Percentiles rank a stretch among this genome's conserved stretches.
Evolutionary conservation across 257 asterid genomes (phyloP).

Genomic region (Salvia hispanica): DNA sequence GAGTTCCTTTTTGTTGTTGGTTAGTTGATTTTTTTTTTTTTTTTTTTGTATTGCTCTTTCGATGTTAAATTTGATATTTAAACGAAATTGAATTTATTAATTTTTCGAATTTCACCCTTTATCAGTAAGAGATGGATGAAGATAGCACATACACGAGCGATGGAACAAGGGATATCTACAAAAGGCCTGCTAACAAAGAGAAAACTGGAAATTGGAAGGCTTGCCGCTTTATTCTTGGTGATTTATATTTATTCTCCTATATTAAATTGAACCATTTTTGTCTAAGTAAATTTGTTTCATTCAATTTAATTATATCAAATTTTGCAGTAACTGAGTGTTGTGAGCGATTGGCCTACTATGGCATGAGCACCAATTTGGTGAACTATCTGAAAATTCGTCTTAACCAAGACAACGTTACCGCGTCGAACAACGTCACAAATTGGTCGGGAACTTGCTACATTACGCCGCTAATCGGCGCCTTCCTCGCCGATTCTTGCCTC

Average conservation of each 20-base stretch:
- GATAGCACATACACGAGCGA: slow-evolving; percentile 50
- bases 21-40: no score
- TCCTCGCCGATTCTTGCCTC: slow-evolving; percentile 71
- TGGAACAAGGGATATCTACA: slow-evolving; percentile 59
- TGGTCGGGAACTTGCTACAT: slow-evolving; percentile 85
- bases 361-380: slow-evolving; percentile 85
- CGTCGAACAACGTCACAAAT: slow-evolving; percentile 62
- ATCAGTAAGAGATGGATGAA: slow-evolving; percentile 33
- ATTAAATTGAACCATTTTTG: no score
- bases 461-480: slow-evolving; percentile 79
- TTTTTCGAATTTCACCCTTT: no score
- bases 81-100: no score
- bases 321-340: slow-evolving; percentile 69
- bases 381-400: slow-evolving; percentile 55
- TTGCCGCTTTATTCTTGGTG: slow-evolving; percentile 72
- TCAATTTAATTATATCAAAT: neutral
- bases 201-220: slow-evolving; percentile 86
- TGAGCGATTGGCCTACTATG: slow-evolving; percentile 87
- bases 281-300: neutral
- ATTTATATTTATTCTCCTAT: neutral
- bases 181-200: slow-evolving; percentile 57
- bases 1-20: no score
- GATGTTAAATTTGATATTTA: no score
- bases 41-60: no score
- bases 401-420: slow-evolving; percentile 46